Conservation (phyloP, 208 protist genomes). For the Leishmania gerbilli region DNA sequence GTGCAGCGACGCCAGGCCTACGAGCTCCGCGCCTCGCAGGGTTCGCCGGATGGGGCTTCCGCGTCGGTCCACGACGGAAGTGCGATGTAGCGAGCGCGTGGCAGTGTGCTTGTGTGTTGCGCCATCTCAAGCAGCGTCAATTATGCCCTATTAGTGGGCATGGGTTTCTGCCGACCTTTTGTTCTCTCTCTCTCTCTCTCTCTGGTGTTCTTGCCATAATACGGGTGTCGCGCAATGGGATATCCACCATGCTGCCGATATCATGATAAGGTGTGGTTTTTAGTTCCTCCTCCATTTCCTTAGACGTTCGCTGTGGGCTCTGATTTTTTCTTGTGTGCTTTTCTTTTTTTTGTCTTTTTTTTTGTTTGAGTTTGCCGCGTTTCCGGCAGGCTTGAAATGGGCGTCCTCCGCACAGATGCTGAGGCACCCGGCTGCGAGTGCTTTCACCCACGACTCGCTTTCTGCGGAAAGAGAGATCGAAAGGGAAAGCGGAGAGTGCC, state of each 20-base stretch:
- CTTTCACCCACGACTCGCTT: neutral
- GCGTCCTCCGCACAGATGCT: neutral
- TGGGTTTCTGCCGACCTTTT: neutral
- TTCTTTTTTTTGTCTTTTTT: too few species aligned
- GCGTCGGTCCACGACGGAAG: neutral
- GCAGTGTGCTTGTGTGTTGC: neutral
- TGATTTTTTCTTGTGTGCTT: neutral
- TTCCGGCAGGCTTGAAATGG: neutral
- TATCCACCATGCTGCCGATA: neutral
- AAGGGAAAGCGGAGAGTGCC: neutral
- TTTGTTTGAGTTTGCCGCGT: neutral
- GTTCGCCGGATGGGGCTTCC: slow-evolving; percentile 1
- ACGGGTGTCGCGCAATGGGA: neutral
- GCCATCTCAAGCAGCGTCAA: neutral
- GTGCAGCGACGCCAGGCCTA: slow-evolving; percentile 62
- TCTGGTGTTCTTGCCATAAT: neutral
- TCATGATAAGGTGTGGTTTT: too few species aligned
- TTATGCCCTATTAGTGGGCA: neutral
- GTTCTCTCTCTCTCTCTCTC: neutral
- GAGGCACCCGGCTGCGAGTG: neutral
- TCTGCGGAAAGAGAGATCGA: neutral
- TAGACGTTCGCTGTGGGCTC: neutral
- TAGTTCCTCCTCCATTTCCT: neutral
- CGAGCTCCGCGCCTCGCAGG: slow-evolving; percentile 21
- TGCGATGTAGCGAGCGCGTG: neutral